phyloP scores from a whole-genome alignment of 192 early-diverging fungal genomes.

The Gaertneriomyces sp. region DNA sequence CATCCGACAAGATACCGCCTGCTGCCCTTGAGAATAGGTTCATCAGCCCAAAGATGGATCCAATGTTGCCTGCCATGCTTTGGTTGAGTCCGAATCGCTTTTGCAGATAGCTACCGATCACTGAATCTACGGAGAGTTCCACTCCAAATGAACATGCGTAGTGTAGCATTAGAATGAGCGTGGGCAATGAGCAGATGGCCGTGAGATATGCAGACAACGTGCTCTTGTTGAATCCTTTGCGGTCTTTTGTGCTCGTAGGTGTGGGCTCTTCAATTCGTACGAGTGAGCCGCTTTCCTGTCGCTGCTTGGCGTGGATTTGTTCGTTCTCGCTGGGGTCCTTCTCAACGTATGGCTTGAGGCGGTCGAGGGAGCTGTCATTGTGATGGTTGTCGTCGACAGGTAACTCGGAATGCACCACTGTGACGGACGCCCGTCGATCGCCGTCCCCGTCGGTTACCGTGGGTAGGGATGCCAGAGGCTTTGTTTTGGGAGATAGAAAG shows the following conservation, averaged over 20 bases:
- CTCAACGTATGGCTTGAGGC: neutral
- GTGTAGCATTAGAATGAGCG: constrained; percentile 49
- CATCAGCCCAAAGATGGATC: constrained; percentile 61
- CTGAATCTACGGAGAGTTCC: constrained; percentile 58
- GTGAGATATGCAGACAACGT: too few species aligned
- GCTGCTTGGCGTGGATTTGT: constrained; percentile 15
- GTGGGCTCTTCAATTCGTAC: too few species aligned
- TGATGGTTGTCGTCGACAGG: neutral
- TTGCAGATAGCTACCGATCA: constrained; percentile 49
- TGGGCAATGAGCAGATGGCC: constrained; percentile 13
- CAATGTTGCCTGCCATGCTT: constrained; percentile 43
- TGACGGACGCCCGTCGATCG: too few species aligned
- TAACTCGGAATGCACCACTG: neutral
- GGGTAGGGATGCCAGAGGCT: neutral
- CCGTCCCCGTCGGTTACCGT: neutral
- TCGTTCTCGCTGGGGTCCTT: neutral
- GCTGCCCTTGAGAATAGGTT: constrained; percentile 62
- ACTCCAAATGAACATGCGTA: constrained; percentile 66
- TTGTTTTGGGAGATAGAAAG: constrained; percentile 3
- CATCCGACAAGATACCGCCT: constrained; percentile 58
- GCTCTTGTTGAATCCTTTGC: too few species aligned
- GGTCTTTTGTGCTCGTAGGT: too few species aligned
- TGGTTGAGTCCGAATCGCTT: constrained; percentile 40
- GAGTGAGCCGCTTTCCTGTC: too few species aligned
- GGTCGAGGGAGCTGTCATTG: constrained; percentile 20